Percentiles rank a stretch among this genome's conserved stretches.
Evolutionary conservation across 1,284 basidiomycete species (phyloP).

Genomic region (Leccinum colubrinum): DNA sequence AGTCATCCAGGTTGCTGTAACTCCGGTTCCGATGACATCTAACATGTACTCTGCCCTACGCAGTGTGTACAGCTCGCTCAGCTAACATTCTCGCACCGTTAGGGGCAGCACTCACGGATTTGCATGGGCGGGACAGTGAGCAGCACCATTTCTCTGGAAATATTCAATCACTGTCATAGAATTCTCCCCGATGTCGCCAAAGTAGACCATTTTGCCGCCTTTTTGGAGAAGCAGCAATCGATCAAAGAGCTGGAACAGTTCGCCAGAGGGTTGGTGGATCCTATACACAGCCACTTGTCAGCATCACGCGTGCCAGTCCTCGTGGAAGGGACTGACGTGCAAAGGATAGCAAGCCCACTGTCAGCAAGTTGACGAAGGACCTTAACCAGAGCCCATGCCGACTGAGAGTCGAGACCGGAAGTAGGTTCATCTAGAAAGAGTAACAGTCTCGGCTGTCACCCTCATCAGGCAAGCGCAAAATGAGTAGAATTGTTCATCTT

Average conservation of each 20-base stretch:
- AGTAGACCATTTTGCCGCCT: slow-evolving; percentile 74
- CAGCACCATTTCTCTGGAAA: slow-evolving; percentile 63
- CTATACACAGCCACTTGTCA: neutral
- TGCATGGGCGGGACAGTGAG: slow-evolving; percentile 38
- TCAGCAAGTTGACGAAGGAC: too few species aligned
- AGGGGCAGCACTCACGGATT: slow-evolving; percentile 35
- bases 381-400: too few species aligned
- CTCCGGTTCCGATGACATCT: slow-evolving; percentile 65
- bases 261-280: slow-evolving; percentile 54
- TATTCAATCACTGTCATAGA: slow-evolving; percentile 59
- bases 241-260: slow-evolving; percentile 69
- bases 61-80: neutral
- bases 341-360: slow-evolving; percentile 20
- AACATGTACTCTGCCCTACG: slow-evolving; percentile 65
- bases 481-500: too few species aligned
- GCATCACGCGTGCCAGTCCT: neutral
- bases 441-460: too few species aligned
- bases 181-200: slow-evolving; percentile 68
- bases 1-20: slow-evolving; percentile 40
- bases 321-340: slow-evolving; percentile 54
- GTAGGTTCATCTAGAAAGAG: too few species aligned
- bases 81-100: neutral
- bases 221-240: slow-evolving; percentile 55
- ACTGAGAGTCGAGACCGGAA: too few species aligned
- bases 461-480: too few species aligned